Evolutionary conservation across 2,329 filamentous ascomycete species (phyloP).

Genomic region (Cordyceps fumosorosea): DNA sequence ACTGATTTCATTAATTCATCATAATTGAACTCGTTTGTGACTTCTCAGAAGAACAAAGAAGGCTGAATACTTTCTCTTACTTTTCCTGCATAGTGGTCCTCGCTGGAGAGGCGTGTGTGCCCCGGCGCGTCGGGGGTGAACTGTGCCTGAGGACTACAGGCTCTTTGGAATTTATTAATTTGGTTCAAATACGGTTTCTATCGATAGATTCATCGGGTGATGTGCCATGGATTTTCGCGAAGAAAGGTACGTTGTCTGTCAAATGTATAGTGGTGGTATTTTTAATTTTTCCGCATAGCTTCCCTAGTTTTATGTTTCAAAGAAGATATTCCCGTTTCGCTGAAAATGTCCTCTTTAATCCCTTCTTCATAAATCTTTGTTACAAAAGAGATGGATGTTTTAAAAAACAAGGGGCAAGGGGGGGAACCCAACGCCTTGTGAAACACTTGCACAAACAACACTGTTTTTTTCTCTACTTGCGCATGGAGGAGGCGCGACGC

Average conservation of each 20-base stretch:
- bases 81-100: too few species aligned
- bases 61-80: background rate
- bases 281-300: constrained; percentile 6
- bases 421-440: constrained; percentile 12
- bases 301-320: background rate
- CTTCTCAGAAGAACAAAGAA: background rate
- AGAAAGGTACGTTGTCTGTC: too few species aligned
- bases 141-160: too few species aligned
- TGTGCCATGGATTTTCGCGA: too few species aligned
- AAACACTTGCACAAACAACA: constrained; percentile 22
- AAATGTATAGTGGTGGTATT: background rate
- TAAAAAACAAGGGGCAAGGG: constrained; percentile 18
- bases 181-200: too few species aligned
- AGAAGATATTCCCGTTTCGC: constrained; percentile 18
- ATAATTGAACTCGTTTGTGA: background rate
- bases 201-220: too few species aligned
- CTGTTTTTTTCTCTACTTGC: constrained; percentile 72
- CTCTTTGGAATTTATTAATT: background rate
- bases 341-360: constrained; percentile 8
- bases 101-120: too few species aligned
- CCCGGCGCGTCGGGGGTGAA: too few species aligned
- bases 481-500: constrained; percentile 93
- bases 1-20: background rate
- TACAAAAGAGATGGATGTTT: constrained; percentile 1
- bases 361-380: background rate